Percentiles rank a stretch among this genome's conserved stretches.
Conservation (phyloP, 2,329 filamentous ascomycete species). For the Arthrinium puccinioides region DNA sequence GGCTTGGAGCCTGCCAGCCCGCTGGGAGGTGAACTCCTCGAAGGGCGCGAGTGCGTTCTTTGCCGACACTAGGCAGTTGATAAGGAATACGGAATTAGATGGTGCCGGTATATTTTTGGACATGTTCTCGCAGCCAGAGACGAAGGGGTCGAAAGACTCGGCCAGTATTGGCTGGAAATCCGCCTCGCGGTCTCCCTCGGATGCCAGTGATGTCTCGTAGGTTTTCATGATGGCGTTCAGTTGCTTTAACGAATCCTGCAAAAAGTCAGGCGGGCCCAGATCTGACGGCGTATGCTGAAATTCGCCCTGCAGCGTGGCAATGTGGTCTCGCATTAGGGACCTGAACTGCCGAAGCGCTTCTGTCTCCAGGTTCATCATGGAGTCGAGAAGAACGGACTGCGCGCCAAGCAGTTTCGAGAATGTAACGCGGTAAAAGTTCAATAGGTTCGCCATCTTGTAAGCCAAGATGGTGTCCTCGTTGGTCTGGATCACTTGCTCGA, state of each 20-base stretch:
- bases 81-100: slow-evolving; percentile 58
- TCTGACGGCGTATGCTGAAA: slow-evolving; percentile 64
- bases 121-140: slow-evolving; percentile 67
- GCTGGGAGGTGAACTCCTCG: slow-evolving; percentile 54
- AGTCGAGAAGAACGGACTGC: slow-evolving; percentile 61
- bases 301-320: slow-evolving; percentile 66
- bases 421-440: slow-evolving; percentile 82
- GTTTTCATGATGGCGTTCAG: slow-evolving; percentile 75
- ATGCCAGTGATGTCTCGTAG: slow-evolving; percentile 72
- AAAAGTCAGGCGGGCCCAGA: slow-evolving; percentile 70
- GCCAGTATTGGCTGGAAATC: slow-evolving; percentile 69
- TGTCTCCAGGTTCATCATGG: slow-evolving; percentile 61
- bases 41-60: slow-evolving; percentile 48
- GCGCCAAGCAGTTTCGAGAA: slow-evolving; percentile 72
- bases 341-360: slow-evolving; percentile 80
- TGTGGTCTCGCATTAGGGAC: slow-evolving; percentile 71
- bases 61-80: slow-evolving; percentile 63
- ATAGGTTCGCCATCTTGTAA: slow-evolving; percentile 83
- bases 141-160: slow-evolving; percentile 80
- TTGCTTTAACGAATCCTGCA: slow-evolving; percentile 72
- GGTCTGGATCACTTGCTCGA: slow-evolving; percentile 86
- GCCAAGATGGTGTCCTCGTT: slow-evolving; percentile 84
- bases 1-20: slow-evolving; percentile 47
- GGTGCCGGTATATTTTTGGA: slow-evolving; percentile 53
- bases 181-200: slow-evolving; percentile 49